phyloP scores from a whole-genome alignment of 495 filamentous ascomycete genomes.

The Trichoderma erinaceum region DNA sequence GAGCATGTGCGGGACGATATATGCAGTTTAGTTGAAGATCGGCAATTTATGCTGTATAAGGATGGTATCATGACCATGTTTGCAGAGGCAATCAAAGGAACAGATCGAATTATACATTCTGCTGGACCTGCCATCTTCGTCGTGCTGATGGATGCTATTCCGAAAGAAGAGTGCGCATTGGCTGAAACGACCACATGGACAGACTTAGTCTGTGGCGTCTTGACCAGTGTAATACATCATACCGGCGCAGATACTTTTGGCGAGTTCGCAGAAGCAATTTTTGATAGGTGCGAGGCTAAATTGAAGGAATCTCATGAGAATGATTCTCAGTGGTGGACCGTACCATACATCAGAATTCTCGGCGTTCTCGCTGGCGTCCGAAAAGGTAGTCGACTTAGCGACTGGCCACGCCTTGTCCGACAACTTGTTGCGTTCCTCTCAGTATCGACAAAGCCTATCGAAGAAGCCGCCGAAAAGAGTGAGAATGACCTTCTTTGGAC shows the following conservation, averaged over 20 bases:
- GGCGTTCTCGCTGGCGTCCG: conserved; percentile 65
- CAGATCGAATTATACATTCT: conserved; percentile 74
- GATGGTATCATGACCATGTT: conserved; percentile 88
- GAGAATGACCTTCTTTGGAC: conserved; percentile 47
- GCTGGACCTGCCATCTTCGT: conserved; percentile 64
- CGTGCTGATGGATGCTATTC: conserved; percentile 51
- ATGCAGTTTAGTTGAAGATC: conserved; percentile 41
- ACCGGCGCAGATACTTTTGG: conserved; percentile 63
- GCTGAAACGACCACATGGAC: conserved; percentile 35
- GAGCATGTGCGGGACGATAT: conserved; percentile 64
- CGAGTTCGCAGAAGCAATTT: conserved; percentile 53
- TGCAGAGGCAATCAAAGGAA: conserved; percentile 77
- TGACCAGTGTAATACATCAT: conserved; percentile 77
- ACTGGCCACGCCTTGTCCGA: conserved; percentile 64
- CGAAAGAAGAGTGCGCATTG: conserved; percentile 42
- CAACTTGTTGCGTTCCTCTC: conserved; percentile 49
- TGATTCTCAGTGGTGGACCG: conserved; percentile 32
- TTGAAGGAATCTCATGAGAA: conserved; percentile 27
- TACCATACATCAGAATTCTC: conserved; percentile 54
- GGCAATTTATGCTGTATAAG: conserved; percentile 57
- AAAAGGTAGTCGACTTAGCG: conserved; percentile 64
- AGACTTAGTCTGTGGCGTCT: conserved; percentile 65
- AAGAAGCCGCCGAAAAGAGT: conserved; percentile 33
- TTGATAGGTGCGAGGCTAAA: conserved; percentile 41
- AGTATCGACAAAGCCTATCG: background rate